Evolutionary conservation across 2,329 filamentous ascomycete species (phyloP).

Genomic region (Eutypa lata): DNA sequence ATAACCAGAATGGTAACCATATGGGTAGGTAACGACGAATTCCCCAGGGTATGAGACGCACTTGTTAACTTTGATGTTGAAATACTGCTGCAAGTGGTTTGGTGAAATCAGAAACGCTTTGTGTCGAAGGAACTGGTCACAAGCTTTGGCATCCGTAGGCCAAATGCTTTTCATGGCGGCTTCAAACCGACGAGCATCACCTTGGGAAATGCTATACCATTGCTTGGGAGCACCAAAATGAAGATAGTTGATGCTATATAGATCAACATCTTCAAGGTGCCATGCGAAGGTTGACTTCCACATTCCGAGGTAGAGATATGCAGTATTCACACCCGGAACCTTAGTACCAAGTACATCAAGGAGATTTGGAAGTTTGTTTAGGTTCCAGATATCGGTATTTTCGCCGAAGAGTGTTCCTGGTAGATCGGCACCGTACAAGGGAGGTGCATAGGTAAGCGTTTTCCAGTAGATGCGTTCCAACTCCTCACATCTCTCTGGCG

Average conservation of each 20-base stretch:
- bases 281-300: constrained; percentile 99
- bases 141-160: constrained; percentile 92
- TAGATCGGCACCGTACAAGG: constrained; percentile 95
- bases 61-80: constrained; percentile 94
- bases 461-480: constrained; percentile 97
- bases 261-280: constrained; percentile 97
- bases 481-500: constrained; percentile 87
- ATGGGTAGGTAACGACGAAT: constrained; percentile 97
- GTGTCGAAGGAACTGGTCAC: constrained; percentile 92
- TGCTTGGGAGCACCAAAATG: constrained; percentile 98
- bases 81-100: constrained; percentile 79
- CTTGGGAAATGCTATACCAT: constrained; percentile 98
- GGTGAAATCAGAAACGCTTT: constrained; percentile 97
- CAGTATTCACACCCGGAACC: constrained; percentile 95
- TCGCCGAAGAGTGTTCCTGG: constrained; percentile 94
- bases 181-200: constrained; percentile 89
- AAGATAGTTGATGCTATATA: constrained; percentile 99
- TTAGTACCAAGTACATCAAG: constrained; percentile 93
- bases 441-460: constrained; percentile 89
- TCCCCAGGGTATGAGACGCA: constrained; percentile 94
- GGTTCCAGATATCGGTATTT: constrained; percentile 80
- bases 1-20: constrained; percentile 97
- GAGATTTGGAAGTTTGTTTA: constrained; percentile 90
- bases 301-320: constrained; percentile 97
- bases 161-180: constrained; percentile 93